Evolutionary conservation across 805 yeast genomes (phyloP), one percentile per base, ranked within the genome.

Genomic region (Lipomyces mesembrius): DNA sequence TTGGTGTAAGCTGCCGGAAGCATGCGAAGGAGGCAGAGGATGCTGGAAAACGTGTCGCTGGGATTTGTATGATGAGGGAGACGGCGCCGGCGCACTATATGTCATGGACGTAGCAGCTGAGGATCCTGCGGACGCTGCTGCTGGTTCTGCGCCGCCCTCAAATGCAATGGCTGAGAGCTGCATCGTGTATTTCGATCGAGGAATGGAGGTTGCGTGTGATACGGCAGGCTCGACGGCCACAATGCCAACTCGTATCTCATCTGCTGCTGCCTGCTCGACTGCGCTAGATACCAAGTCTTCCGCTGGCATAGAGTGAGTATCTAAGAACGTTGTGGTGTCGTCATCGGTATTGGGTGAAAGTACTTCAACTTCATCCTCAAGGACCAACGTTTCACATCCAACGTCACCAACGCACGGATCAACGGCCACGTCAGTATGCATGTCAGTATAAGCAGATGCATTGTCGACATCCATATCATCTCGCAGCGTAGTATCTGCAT

Each of bases 401-500:
- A 3, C 49, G n/a, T n/a, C 49, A 43, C 20, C 49, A n/a, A 6
- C 2, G 49, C 6, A 43, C 22, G 49, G 22, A 43, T 43, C 49
- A 43, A n/a, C 49, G 20, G 49, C 20, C 8, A 17, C 22, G 49
- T 43, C 49, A 17, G 6, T 43, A 5, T 43, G 49, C 11, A n/a
- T 8, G 20, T n/a, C 49, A n/a, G 49, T n/a, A 27, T 35, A 6
- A 25, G 51, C 20, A 39, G 20, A 37, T 5, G 57, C 8, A 7
- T 14, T 14, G n/a, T 62, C 62, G 14, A 55, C 20, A 27, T 63
- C 62, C 55, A 63, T 43, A 7, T 58, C 61, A 22, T 64, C 67
- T 8, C 63, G 62, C 29, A 64, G 39, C 9, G 67, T 60, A 27
- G 60, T 32, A 29, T 60, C 67, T 17, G 39, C 64, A 17, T 60